These are phyloP conservation scores for Setomelanomma holmii DNA, from an alignment of 2,329 filamentous ascomycete species.

Conservation along the genomic window DNA sequence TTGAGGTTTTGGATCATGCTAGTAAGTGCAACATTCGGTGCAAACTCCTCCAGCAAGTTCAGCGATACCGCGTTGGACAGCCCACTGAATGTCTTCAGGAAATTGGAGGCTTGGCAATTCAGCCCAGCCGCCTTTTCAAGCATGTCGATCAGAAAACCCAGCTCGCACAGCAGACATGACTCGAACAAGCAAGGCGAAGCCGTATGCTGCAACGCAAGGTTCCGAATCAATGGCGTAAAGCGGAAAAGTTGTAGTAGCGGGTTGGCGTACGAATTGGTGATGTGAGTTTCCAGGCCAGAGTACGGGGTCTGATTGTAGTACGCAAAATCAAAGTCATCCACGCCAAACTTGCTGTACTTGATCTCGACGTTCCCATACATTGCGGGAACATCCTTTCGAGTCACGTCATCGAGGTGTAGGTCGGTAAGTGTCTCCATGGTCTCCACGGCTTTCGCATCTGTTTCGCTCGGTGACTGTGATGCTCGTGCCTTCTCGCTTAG, in stretches of 20 bases:
- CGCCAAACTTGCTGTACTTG: constrained; percentile 98
- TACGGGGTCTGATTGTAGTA: constrained; percentile 93
- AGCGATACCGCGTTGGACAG: constrained; percentile 78
- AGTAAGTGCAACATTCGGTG: constrained; percentile 74
- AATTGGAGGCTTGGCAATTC: constrained; percentile 95
- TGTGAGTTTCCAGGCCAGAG: constrained; percentile 94
- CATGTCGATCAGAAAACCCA: constrained; percentile 98
- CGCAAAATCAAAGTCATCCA: constrained; percentile 99
- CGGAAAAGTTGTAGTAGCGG: constrained; percentile 88
- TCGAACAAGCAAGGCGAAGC: constrained; percentile 84
- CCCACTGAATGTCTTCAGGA: constrained; percentile 86
- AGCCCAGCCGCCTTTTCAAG: constrained; percentile 92
- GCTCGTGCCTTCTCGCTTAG: constrained; percentile 90
- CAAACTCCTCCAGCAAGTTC: constrained; percentile 84
- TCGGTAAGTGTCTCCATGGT: constrained; percentile 74
- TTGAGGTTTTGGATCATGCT: constrained; percentile 86
- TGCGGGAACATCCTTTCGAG: constrained; percentile 81
- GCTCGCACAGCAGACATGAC: constrained; percentile 86
- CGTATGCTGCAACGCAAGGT: constrained; percentile 86
- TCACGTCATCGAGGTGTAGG: constrained; percentile 71
- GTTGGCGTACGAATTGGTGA: constrained; percentile 96
- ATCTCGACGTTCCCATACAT: constrained; percentile 96
- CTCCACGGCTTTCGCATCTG: constrained; percentile 45
- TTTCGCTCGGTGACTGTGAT: constrained; percentile 42
- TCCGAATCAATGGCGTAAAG: constrained; percentile 87